Evolutionary conservation across 768 basidiomycete genomes (phyloP), one percentile per base, ranked within the genome.

Genomic region (Lactarius psammicola): DNA sequence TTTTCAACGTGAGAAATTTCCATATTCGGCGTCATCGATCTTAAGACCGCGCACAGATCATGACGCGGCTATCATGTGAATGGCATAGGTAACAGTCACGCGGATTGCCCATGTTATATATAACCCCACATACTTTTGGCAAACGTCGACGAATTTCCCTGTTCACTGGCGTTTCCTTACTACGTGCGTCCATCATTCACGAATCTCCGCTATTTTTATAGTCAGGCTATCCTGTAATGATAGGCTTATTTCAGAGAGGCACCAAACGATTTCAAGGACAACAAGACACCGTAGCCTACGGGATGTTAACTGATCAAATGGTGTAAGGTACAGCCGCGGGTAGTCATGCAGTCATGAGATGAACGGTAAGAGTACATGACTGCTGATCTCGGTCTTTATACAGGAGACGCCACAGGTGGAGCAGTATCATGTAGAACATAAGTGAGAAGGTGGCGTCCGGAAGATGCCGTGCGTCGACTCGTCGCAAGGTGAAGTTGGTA

Each of bases 181-280:
- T 38, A 2, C 38, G 38, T 38, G 11, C 36, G 38, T 18, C 38
- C 2, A 2, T 5, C 40, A 5, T 46, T 20, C 44, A 46, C n/a
- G 20, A 5, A 42, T 34, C 34, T 34, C 34, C 34, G 34, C 34
- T 18, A 42, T 23, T 46, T 6, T 46, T 44, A 1, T n/a, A 20
- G 9, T 9, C 44, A n/a, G 42, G 6, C 8, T 20, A 8, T 20
- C 42, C 8, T 3, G 20, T 20, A 20, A 8, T 20, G 20, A 34
- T 4, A 0, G 7, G 8, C 9, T 0, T 20, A n/a, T n/a, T 44
- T 46, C n/a, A 10, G 9, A 11, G 10, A 23, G 4, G n/a, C 0
- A 0, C 0, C 0, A 11, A 23, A 10, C n/a, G 9, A 46, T 23
- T 46, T 4, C 20, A 10, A 44, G 42, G 18, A 17, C 17, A 46